Percentiles rank a stretch among this genome's conserved stretches.
phyloP scores from a whole-genome alignment of 495 filamentous ascomycete genomes.

The Xylaria cubensis region DNA sequence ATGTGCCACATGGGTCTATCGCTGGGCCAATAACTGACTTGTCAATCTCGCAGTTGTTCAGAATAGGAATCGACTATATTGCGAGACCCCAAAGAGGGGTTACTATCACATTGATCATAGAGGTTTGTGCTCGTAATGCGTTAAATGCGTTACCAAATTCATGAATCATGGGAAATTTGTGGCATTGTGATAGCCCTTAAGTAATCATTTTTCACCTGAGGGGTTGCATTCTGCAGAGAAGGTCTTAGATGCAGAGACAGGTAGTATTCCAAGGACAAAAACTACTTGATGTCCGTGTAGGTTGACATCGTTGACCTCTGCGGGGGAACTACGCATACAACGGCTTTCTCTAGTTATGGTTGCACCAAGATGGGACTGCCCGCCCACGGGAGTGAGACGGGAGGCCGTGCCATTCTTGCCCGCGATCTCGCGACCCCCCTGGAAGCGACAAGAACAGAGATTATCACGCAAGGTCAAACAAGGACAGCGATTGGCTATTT shows the following conservation, averaged over 20 bases:
- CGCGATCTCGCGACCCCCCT: constrained; percentile 16
- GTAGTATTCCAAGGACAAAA: background rate
- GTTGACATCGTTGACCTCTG: background rate
- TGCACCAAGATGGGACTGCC: constrained; percentile 6
- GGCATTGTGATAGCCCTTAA: background rate
- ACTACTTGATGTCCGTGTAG: background rate
- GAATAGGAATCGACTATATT: constrained; percentile 11
- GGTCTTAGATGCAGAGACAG: background rate
- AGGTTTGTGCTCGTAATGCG: background rate
- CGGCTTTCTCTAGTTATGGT: constrained; percentile 14
- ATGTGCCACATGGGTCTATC: constrained; percentile 18
- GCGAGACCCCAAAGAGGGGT: background rate
- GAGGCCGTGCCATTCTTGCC: constrained; percentile 27
- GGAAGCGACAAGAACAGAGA: constrained; percentile 4
- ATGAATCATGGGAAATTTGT: constrained; percentile 1
- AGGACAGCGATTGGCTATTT: background rate
- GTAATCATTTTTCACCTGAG: background rate
- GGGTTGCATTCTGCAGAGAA: background rate
- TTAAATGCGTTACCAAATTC: background rate
- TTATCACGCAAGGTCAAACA: background rate
- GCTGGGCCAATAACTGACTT: constrained; percentile 23
- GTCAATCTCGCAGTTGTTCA: constrained; percentile 24
- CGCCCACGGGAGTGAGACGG: constrained; percentile 25
- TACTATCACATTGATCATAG: background rate
- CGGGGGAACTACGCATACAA: constrained; percentile 3